These are phyloP conservation scores for Biscutella laevigata DNA, from an alignment of 441 rosid genomes.

Conservation along the genomic window DNA sequence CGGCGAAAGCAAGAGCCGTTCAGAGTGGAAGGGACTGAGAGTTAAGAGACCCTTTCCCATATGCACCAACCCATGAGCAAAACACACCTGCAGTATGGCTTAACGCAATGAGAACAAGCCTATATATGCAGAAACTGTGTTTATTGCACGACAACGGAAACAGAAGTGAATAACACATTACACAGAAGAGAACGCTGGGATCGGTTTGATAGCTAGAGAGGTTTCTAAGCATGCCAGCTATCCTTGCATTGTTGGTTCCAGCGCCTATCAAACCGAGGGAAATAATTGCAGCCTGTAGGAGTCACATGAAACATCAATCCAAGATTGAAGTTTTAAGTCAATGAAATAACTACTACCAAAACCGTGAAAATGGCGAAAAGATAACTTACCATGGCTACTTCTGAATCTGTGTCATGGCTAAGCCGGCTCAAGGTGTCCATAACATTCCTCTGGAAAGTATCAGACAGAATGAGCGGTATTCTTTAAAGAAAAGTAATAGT, in stretches of 20 bases:
- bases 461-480: conserved; percentile 1
- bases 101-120: conserved; percentile 11
- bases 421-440: conserved; percentile 94
- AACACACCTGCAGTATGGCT: conserved; percentile 52
- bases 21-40: conserved; percentile 87
- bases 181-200: conserved; percentile 77
- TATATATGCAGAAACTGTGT: background rate
- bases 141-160: background rate
- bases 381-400: conserved; percentile 80
- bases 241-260: conserved; percentile 90
- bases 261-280: conserved; percentile 93
- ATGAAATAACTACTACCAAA: background rate
- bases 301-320: conserved; percentile 18
- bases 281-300: conserved; percentile 70
- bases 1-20: conserved; percentile 79
- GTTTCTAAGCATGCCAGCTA: conserved; percentile 92
- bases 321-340: background rate
- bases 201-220: conserved; percentile 88
- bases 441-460: conserved; percentile 50
- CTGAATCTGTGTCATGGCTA: conserved; percentile 91
- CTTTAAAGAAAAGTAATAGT: background rate
- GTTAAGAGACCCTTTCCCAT: conserved; percentile 91
- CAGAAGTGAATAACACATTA: conserved; percentile 27
- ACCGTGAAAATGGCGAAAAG: background rate
- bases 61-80: conserved; percentile 91